Evolutionary conservation across 2,329 filamentous ascomycete species (phyloP).

Genomic region (Periconia macrospinosa): DNA sequence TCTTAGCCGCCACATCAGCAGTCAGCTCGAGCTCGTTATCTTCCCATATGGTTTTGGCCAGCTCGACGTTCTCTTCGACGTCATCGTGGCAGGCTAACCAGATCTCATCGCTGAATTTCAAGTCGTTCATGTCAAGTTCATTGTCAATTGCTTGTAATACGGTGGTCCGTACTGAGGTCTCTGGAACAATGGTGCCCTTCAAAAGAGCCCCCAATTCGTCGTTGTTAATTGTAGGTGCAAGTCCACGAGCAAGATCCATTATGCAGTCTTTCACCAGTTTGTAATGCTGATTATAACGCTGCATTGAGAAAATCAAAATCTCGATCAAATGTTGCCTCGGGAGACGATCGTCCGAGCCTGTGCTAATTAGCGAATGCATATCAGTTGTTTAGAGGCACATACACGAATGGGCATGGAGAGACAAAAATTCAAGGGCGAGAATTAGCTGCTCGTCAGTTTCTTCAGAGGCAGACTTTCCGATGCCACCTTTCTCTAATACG

Average conservation of each 20-base stretch:
- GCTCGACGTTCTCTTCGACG: slow-evolving; percentile 79
- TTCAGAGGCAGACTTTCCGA: slow-evolving; percentile 68
- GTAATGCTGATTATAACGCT: slow-evolving; percentile 88
- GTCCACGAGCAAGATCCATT: slow-evolving; percentile 78
- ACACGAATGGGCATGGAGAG: slow-evolving; percentile 84
- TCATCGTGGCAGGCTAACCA: slow-evolving; percentile 95
- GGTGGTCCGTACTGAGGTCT: slow-evolving; percentile 78
- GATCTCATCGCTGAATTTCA: slow-evolving; percentile 84
- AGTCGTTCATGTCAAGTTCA: slow-evolving; percentile 87
- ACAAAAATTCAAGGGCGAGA: slow-evolving; percentile 82
- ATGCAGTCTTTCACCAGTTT: slow-evolving; percentile 93
- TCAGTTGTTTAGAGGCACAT: slow-evolving; percentile 20
- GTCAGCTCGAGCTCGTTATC: slow-evolving; percentile 79
- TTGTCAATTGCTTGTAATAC: slow-evolving; percentile 87
- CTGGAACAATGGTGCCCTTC: slow-evolving; percentile 75
- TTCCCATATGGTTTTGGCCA: slow-evolving; percentile 90
- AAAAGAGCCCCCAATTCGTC: slow-evolving; percentile 77
- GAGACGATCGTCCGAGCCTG: slow-evolving; percentile 67
- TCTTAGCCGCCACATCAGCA: slow-evolving; percentile 64
- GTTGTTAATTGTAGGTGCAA: slow-evolving; percentile 76
- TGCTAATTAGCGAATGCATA: slow-evolving; percentile 16
- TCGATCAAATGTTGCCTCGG: slow-evolving; percentile 75
- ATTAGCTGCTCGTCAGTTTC: slow-evolving; percentile 88
- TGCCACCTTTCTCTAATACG: slow-evolving; percentile 76
- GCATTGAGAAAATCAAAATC: slow-evolving; percentile 78